These are phyloP conservation scores for Phialophora chinensis DNA, from an alignment of 2,329 filamentous ascomycete genomes.

Conservation along the genomic window DNA sequence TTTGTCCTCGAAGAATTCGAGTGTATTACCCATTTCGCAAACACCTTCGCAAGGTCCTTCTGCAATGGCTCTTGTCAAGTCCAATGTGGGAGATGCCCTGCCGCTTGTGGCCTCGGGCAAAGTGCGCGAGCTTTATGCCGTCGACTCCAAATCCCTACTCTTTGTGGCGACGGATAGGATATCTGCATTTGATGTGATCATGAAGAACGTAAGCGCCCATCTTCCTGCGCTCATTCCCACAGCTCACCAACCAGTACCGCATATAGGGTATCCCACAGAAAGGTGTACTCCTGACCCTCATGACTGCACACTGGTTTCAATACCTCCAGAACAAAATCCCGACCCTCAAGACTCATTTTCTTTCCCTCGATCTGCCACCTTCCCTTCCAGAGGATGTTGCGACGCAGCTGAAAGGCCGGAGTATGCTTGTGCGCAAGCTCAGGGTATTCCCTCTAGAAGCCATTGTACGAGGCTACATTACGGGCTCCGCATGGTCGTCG, in stretches of 20 bases:
- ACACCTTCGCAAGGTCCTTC: not conserved
- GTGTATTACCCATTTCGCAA: not conserved
- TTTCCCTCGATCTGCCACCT: constrained; percentile 63
- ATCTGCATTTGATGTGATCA: constrained; percentile 92
- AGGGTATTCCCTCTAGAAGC: constrained; percentile 79
- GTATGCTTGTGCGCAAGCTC: constrained; percentile 77
- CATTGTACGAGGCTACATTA: constrained; percentile 89
- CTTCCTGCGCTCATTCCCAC: constrained; percentile 49
- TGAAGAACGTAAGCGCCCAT: constrained; percentile 69
- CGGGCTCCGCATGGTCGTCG: constrained; percentile 82
- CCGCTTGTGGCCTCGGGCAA: constrained; percentile 68
- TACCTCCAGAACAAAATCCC: constrained; percentile 64
- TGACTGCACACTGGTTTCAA: constrained; percentile 72
- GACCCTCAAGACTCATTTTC: constrained; percentile 66
- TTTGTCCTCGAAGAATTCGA: not conserved
- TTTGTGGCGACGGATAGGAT: constrained; percentile 90
- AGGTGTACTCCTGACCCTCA: constrained; percentile 69
- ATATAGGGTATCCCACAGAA: constrained; percentile 69
- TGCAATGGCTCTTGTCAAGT: constrained; percentile 40
- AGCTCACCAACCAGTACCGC: constrained; percentile 40
- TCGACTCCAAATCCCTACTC: constrained; percentile 73
- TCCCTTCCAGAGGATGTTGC: constrained; percentile 47
- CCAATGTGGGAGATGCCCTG: constrained; percentile 52
- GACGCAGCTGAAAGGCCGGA: constrained; percentile 58
- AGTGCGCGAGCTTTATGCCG: constrained; percentile 79